Base-by-base conservation (phyloP, 805 yeast genomes). In the Yarrowia sp. region DNA sequence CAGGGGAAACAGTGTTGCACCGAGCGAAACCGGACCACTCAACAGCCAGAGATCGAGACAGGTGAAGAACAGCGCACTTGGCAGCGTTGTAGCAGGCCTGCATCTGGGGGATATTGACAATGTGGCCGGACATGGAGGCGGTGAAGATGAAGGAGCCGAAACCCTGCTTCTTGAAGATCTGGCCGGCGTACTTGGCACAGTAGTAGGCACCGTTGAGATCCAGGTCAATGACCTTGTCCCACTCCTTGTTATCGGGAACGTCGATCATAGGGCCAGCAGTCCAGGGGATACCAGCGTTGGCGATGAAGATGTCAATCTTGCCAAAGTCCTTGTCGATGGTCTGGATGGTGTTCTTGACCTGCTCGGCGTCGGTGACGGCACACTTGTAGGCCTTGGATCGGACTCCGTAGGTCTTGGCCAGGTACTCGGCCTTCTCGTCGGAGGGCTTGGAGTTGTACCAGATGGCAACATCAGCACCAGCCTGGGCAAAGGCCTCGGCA, bases 201-300 rank as follows among this genome's bases (percentile, higher is more conserved):
- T 89, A 89, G 80, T 88, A 91, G 55, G 89, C 90, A 11, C 95
- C 92, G 76, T 90, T 88, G 71, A 92, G 81, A 76, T 92, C 95
- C 68, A 90, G 85, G 75, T 87, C 85, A 75, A 91, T 83, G 69
- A 92, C 86, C 72, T 86, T 86, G 76, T 84, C 81, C 93, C 96
- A 92, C 74, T 86, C 87, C 67, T 80, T 79, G 71, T 85, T 86
- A 58, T 76, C 75, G 70, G 79, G 80, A 22, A 41, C 61, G 68
- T 84, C 85, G 69, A 85, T 77, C 71, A 86, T 76, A 16, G 84
- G 84, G 22, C 93, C 92, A 38, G 84, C 82, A 22, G 86, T 83
- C 96, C 96, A 91, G 15, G 92, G 87, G 61, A 91, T 86, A 50
- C 97, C 97, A 15, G 97, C 97, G 77, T 92, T 92, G 74, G 96